Conservation (phyloP, 116 monocot genomes). For the Cymodocea nodosa region DNA sequence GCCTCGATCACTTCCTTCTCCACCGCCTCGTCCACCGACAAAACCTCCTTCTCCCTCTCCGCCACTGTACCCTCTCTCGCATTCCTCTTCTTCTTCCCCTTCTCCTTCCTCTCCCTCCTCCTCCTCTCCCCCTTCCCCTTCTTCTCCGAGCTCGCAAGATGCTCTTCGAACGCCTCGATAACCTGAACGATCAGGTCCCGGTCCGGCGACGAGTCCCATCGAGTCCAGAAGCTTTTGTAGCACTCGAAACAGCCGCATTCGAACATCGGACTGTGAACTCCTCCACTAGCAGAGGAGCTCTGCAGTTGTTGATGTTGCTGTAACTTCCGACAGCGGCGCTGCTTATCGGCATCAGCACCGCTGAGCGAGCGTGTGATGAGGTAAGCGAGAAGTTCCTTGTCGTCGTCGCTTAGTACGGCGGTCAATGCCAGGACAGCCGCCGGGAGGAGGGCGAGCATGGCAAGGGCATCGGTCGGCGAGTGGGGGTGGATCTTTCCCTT, state of each 20-base stretch:
- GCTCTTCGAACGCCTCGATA: slow-evolving; percentile 84
- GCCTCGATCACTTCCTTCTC: background rate
- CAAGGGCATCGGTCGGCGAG: slow-evolving; percentile 12
- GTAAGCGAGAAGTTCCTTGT: slow-evolving; percentile 75
- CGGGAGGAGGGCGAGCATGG: slow-evolving; percentile 49
- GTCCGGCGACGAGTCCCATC: slow-evolving; percentile 65
- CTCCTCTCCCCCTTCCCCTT: background rate
- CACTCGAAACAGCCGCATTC: slow-evolving; percentile 87
- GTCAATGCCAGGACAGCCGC: slow-evolving; percentile 38
- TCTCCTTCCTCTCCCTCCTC: background rate
- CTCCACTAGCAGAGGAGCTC: background rate
- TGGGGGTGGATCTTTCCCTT: slow-evolving; percentile 50
- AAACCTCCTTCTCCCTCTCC: background rate
- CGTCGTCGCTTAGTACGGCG: slow-evolving; percentile 40
- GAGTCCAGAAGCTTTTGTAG: slow-evolving; percentile 77
- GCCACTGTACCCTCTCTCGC: too few species aligned
- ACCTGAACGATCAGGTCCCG: slow-evolving; percentile 66
- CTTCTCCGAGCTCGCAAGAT: slow-evolving; percentile 33
- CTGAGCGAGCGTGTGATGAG: slow-evolving; percentile 36
- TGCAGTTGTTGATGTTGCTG: slow-evolving; percentile 1
- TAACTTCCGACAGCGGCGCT: background rate
- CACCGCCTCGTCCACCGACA: background rate
- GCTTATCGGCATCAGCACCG: slow-evolving; percentile 1
- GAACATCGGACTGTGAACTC: slow-evolving; percentile 25
- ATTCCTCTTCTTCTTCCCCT: slow-evolving; percentile 6